A percentile compares a stretch with the other conserved stretches of the same genome.
These are phyloP conservation scores for Penicillium arizonense DNA, from an alignment of 495 filamentous ascomycete genomes.

Conservation along the genomic window DNA sequence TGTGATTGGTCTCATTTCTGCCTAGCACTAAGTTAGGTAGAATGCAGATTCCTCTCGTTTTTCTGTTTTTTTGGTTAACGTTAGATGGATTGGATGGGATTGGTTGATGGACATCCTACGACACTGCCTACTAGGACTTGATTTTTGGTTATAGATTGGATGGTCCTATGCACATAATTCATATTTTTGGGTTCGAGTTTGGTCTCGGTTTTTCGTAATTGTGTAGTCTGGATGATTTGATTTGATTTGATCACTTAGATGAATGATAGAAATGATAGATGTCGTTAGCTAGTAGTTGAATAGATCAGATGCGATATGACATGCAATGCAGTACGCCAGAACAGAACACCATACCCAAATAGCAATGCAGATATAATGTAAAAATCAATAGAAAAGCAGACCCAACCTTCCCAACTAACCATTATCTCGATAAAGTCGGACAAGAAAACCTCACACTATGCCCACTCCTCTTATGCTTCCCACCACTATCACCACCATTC, in stretches of 20 bases:
- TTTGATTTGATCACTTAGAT: no score
- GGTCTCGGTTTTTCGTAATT: neutral
- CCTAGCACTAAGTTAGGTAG: no score
- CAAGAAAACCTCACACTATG: neutral
- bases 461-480: no score
- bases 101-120: neutral
- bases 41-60: no score
- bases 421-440: neutral
- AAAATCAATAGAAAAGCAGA: neutral
- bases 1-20: neutral
- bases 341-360: neutral
- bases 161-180: slow-evolving; percentile 3
- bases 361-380: neutral
- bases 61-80: neutral
- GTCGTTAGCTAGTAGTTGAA: neutral
- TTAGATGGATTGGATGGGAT: neutral
- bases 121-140: no score
- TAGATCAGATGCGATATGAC: neutral
- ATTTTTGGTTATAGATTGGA: neutral
- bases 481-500: no score
- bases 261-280: neutral
- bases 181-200: neutral
- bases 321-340: neutral
- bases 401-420: neutral
- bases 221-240: no score